phyloP scores from a whole-genome alignment of 495 filamentous ascomycete genomes.

The Aspergillus diversus region DNA sequence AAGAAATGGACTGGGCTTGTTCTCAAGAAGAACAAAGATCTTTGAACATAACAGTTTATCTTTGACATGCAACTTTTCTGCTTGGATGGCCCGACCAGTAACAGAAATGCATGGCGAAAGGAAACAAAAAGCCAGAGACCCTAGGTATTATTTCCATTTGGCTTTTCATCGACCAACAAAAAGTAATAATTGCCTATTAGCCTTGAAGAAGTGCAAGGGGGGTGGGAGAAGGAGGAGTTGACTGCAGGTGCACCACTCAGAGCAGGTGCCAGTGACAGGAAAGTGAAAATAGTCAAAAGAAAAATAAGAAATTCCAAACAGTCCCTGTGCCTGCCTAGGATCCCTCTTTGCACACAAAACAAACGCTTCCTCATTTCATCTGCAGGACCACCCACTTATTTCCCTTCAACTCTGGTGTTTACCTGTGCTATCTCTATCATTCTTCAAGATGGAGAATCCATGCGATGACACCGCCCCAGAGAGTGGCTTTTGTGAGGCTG shows the following conservation, averaged over 20 bases:
- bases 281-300: conserved; percentile 9
- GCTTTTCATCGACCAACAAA: conserved; percentile 1
- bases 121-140: background rate
- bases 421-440: background rate
- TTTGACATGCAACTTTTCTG: background rate
- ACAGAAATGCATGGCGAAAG: background rate
- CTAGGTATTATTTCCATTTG: background rate
- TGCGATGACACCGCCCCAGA: conserved; percentile 14
- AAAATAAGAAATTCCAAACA: conserved; percentile 19
- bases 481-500: conserved; percentile 21
- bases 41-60: background rate
- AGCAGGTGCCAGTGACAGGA: conserved; percentile 25
- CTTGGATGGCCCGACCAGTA: background rate
- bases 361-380: background rate
- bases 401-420: conserved; percentile 6
- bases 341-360: conserved; percentile 6
- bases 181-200: conserved; percentile 20
- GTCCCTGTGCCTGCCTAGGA: conserved; percentile 11
- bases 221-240: conserved; percentile 19
- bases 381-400: conserved; percentile 4
- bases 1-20: no score
- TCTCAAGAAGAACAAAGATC: background rate
- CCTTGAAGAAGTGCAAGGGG: conserved; percentile 30
- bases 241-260: conserved; percentile 27
- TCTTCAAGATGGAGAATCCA: conserved; percentile 15